Evolutionary conservation across 192 early-diverging fungal genomes (phyloP).

Genomic region (Coemansia sp.): DNA sequence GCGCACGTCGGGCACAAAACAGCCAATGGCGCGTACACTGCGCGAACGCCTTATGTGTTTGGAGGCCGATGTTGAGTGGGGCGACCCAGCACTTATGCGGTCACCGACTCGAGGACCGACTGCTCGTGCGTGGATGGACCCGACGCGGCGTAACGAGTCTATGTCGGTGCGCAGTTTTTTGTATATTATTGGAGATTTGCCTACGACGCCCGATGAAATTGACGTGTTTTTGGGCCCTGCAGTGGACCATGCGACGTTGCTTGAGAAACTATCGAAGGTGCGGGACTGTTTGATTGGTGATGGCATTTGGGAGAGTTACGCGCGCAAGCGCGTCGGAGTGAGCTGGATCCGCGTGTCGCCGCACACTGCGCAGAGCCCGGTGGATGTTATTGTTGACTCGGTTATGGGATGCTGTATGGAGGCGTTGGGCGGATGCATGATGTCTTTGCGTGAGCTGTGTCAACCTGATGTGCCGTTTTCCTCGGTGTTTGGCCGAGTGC

Average conservation of each 20-base stretch:
- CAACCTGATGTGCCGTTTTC: conserved; percentile 20
- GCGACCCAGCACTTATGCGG: conserved; percentile 47
- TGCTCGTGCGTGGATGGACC: conserved; percentile 35
- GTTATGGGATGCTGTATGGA: conserved; percentile 41
- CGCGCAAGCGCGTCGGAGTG: conserved; percentile 47
- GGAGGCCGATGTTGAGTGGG: conserved; percentile 53
- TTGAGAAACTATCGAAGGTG: conserved; percentile 29
- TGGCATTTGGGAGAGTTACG: conserved; percentile 53
- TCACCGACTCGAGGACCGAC: conserved; percentile 27
- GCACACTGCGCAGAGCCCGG: conserved; percentile 14
- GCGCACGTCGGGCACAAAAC: neutral
- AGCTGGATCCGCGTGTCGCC: conserved; percentile 21
- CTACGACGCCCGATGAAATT: conserved; percentile 22
- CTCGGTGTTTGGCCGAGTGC: conserved; percentile 6
- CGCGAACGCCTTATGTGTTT: conserved; percentile 45
- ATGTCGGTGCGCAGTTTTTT: conserved; percentile 47
- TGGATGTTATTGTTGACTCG: conserved; percentile 26
- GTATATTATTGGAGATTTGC: conserved; percentile 23
- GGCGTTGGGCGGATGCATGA: conserved; percentile 40
- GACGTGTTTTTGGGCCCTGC: conserved; percentile 28
- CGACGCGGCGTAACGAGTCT: conserved; percentile 44
- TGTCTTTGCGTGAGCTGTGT: conserved; percentile 17
- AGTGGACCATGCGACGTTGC: conserved; percentile 11
- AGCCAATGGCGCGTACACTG: conserved; percentile 20
- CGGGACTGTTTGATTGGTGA: conserved; percentile 45